Base-by-base conservation (phyloP, 2,329 filamentous ascomycete species). In the Colletotrichum navitas region DNA sequence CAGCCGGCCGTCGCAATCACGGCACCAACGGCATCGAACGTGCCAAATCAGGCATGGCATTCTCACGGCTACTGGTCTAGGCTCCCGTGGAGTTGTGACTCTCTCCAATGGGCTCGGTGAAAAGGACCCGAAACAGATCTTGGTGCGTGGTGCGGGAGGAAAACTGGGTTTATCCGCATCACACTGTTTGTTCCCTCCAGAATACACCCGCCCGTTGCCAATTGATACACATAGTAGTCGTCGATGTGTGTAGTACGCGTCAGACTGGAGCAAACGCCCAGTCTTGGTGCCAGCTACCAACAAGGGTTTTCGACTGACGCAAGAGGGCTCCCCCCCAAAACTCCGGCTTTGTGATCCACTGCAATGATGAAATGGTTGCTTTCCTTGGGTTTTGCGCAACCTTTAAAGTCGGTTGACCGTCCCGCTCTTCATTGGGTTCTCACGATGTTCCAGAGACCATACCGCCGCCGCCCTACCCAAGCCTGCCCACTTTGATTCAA, bases 1-100 rank as follows among this genome's bases (percentile, higher is more conserved):
- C 68, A 68, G 63, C 52, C 45, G 59, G 26, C 32, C 34, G 52
- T 54, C 68, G 68, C 68, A 71, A 71, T 68, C 65, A 71, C 68
- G 68, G 68, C 43, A 71, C 64, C 21, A 59, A 54, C 68, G 68
- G 68, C 68, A 71, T 71, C 59, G 29, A 26, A 55, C 12, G 39
- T 24, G 68, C 65, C 65, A 41, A 60, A 59, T 54, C 16, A 49
- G 52, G 59, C 68, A 68, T 68, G 65, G 65, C 65, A 49, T 63
- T 63, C 64, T 63, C 36, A 45, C 26, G 52, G 52, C 45, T 34
- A 24, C 29, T 29, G 54, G 65, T 68, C 68, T 63, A 63, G 68
- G 45, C 68, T 68, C 36, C 58, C 39, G 18, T 47, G 16, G 21
- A 26, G 5, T 18, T n/a, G 47, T 52, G 26, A 16, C 34, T 54